phyloP scores from a whole-genome alignment of 2,329 filamentous ascomycete genomes.

The Scedosporium minutisporum region DNA sequence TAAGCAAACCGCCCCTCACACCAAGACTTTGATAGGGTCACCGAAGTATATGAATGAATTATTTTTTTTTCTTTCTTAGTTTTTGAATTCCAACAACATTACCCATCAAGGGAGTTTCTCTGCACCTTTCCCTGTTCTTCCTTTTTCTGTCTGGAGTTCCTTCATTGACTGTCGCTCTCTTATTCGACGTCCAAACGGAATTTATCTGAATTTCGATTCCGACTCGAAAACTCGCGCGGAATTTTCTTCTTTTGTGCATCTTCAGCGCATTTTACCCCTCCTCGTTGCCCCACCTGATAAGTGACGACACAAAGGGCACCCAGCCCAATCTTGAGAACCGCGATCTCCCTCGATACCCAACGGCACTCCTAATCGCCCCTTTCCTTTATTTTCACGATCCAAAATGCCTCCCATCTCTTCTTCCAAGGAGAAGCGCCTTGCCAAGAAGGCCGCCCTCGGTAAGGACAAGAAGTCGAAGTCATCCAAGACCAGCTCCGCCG shows the following conservation, averaged over 20 bases:
- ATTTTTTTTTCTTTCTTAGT: conserved; percentile 5
- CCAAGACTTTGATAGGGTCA: neutral
- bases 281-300: conserved; percentile 5
- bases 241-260: neutral
- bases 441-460: conserved; percentile 62
- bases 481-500: conserved; percentile 63
- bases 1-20: neutral
- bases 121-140: neutral
- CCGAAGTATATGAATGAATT: neutral
- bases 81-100: neutral
- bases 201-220: neutral
- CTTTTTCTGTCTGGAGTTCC: neutral
- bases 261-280: conserved; percentile 4
- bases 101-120: conserved; percentile 1
- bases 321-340: neutral
- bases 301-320: conserved; percentile 4
- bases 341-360: conserved; percentile 4
- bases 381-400: conserved; percentile 10
- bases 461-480: conserved; percentile 71
- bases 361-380: neutral
- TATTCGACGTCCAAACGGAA: neutral
- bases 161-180: conserved; percentile 4
- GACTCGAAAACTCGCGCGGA: neutral
- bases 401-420: conserved; percentile 51
- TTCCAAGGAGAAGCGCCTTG: conserved; percentile 63